phyloP scores from a whole-genome alignment of 345 rosid genomes.

The Citrus medica region DNA sequence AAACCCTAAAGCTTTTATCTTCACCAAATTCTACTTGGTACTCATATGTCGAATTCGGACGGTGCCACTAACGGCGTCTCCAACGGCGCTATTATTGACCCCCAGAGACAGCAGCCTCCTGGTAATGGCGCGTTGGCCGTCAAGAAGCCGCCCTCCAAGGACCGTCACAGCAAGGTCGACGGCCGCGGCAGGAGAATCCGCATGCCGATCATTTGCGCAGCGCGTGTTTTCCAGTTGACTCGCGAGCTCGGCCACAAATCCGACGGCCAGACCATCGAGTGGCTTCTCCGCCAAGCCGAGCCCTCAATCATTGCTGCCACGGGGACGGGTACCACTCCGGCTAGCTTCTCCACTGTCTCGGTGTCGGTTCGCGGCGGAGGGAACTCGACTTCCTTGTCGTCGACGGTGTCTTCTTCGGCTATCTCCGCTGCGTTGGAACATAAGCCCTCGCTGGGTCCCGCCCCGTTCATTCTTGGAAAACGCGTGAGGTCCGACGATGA shows the following conservation, averaged over 20 bases:
- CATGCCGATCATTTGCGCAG: slow-evolving; percentile 99
- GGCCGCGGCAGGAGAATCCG: slow-evolving; percentile 96
- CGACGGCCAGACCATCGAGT: slow-evolving; percentile 96
- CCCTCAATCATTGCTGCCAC: slow-evolving; percentile 98
- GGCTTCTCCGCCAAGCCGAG: slow-evolving; percentile 99
- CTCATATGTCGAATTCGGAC: slow-evolving; percentile 56
- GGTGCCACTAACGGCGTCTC: slow-evolving; percentile 25
- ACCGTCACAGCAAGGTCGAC: slow-evolving; percentile 96
- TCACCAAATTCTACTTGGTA: neutral
- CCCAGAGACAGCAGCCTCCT: slow-evolving; percentile 42
- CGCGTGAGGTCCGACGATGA: slow-evolving; percentile 70
- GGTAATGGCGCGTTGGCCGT: slow-evolving; percentile 48
- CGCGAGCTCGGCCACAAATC: slow-evolving; percentile 98
- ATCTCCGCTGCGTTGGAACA: slow-evolving; percentile 44
- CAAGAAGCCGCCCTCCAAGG: slow-evolving; percentile 93
- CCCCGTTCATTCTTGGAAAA: slow-evolving; percentile 91
- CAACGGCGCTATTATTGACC: slow-evolving; percentile 53
- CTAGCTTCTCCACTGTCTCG: slow-evolving; percentile 80
- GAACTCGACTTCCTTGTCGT: slow-evolving; percentile 43
- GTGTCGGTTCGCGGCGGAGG: slow-evolving; percentile 57
- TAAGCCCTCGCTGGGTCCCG: slow-evolving; percentile 64
- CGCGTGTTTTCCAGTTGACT: slow-evolving; percentile 95
- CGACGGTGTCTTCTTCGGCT: slow-evolving; percentile 26
- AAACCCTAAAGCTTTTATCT: neutral
- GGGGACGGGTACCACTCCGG: slow-evolving; percentile 95